Evolutionary conservation across 1,284 basidiomycete species (phyloP), one percentile per base, ranked within the genome.

Genomic region (Fomes fomentarius): DNA sequence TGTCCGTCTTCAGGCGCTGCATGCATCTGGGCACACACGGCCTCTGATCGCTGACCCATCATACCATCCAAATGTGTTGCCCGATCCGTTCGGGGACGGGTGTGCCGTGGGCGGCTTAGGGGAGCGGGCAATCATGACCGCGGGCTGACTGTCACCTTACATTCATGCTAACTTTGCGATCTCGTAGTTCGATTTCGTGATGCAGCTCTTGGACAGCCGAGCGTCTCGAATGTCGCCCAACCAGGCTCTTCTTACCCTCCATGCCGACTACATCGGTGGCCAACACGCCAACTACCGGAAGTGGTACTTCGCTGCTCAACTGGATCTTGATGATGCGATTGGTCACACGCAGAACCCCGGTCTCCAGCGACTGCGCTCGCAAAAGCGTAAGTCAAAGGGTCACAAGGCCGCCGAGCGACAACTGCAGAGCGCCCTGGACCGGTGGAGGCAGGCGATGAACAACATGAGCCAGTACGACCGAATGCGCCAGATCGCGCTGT

Each of bases 221-320:
- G 89, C 95, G 6, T 96, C 94, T n/a, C 87, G 97, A 48, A 99
- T 99, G 96, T 89, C 94, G 2, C 95, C 97, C 9, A 92, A 94
- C 70, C 94, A 97, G 71, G 96, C 96, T 1, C 82, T 97, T 24
- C 79, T 96, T 52, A 98, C 96, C 0, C 82, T 99, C 7, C 96
- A 99, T 70, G 96, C 96, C 57, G 96, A 99, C 73, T 99, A 98
- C 74, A 98, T 99, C 69, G 97, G 97, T 46, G 96, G 97, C 4
- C 93, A 94, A 70, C 89, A 96, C 67, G 93, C 94, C 51, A 97
- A 97, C 77, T 97, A 97, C 75, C 91, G 95, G 60, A 96, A 96
- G 74, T 99, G 97, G 96, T 99, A 99, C 78, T 99, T 99, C 76
- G 97, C 96, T 17, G 96, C 96, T 22, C 96, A 99, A 73, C 90